Evolutionary conservation across 805 yeast genomes (phyloP).

Genomic region (Candida fluviatilis): DNA sequence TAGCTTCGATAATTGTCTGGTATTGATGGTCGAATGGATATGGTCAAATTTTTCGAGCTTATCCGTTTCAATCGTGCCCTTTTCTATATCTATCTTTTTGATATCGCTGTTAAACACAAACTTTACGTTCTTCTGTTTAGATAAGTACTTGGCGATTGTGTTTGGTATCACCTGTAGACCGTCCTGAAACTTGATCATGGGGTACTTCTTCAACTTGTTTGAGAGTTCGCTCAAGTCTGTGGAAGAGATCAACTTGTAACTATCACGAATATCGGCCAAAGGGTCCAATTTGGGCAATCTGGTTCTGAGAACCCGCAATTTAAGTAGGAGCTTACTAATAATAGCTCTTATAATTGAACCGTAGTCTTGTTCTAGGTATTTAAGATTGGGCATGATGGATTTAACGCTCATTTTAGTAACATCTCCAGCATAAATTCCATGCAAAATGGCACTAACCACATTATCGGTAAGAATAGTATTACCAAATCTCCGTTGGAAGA

Average conservation of each 20-base stretch:
- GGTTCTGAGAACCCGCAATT: not conserved
- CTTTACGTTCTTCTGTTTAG: conserved; percentile 35
- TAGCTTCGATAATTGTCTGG: conserved; percentile 35
- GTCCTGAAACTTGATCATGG: conserved; percentile 54
- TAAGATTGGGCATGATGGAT: conserved; percentile 53
- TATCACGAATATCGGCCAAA: conserved; percentile 2
- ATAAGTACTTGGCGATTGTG: conserved; percentile 35
- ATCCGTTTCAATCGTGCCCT: conserved; percentile 9
- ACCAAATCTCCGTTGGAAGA: conserved; percentile 70
- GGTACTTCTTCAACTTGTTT: conserved; percentile 44
- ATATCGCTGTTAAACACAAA: conserved; percentile 29
- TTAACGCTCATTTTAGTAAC: conserved; percentile 59
- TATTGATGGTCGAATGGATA: conserved; percentile 56
- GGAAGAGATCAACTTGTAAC: not conserved
- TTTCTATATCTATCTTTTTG: conserved; percentile 14
- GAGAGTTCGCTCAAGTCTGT: conserved; percentile 36
- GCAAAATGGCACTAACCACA: conserved; percentile 73
- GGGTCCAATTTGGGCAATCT: not conserved
- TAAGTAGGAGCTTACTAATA: not conserved
- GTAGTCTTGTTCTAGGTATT: conserved; percentile 51
- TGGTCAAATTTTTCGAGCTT: conserved; percentile 42
- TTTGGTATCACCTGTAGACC: conserved; percentile 57
- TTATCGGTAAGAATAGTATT: conserved; percentile 44
- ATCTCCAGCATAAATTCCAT: conserved; percentile 87
- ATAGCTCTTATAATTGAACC: conserved; percentile 55